Percentiles rank a stretch among this genome's conserved stretches.
phyloP scores from a whole-genome alignment of 331 rosid species.

The Erythrophleum ivorense region DNA sequence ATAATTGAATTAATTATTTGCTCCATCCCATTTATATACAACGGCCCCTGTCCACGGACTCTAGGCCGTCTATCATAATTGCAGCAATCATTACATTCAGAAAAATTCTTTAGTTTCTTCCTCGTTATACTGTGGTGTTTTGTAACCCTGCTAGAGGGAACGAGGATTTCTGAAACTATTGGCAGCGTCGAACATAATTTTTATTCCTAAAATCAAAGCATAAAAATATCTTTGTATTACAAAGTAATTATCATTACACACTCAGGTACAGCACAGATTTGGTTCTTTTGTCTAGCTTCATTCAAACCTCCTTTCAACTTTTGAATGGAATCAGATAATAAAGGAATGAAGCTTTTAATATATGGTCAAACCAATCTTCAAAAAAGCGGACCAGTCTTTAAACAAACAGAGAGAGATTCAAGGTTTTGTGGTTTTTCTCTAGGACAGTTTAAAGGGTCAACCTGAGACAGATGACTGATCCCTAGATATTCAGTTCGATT shows the following conservation, averaged over 20 bases:
- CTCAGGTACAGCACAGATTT: background rate
- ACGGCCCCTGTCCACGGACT: background rate
- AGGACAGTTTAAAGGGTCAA: background rate
- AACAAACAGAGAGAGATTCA: background rate
- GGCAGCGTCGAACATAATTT: background rate
- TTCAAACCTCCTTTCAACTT: background rate
- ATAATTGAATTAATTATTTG: conserved; percentile 20
- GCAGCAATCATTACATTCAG: conserved; percentile 13
- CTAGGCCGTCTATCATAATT: conserved; percentile 1
- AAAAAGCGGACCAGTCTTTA: background rate
- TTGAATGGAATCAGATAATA: background rate
- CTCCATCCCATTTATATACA: conserved; percentile 19
- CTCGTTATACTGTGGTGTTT: conserved; percentile 22
- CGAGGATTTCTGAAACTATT: conserved; percentile 2
- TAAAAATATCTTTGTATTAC: background rate
- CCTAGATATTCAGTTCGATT: background rate
- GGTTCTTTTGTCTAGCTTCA: background rate
- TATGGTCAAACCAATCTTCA: background rate
- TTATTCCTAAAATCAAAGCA: background rate
- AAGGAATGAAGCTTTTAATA: background rate
- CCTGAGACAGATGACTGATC: background rate
- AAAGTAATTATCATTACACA: background rate
- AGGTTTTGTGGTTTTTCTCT: background rate
- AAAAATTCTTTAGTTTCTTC: background rate
- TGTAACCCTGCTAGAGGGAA: conserved; percentile 26